Conservation (phyloP, 73 alveolate genomes). For the Paramecium primaurelia region DNA sequence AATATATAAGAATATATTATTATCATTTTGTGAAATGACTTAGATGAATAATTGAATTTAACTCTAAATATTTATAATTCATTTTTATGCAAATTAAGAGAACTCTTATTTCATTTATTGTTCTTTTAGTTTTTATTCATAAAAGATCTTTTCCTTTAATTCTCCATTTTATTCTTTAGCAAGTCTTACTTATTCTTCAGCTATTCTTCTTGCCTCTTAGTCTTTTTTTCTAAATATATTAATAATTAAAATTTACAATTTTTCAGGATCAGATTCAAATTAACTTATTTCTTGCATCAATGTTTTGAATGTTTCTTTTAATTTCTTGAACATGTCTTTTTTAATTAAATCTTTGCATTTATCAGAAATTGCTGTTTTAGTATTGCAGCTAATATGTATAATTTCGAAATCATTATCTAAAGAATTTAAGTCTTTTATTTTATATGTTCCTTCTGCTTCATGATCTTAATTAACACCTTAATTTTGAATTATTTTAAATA, state of each 20-base stretch:
- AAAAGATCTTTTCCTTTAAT: constrained; percentile 25
- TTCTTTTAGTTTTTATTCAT: constrained; percentile 23
- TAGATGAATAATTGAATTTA: not conserved
- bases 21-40: not conserved
- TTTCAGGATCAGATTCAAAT: constrained; percentile 50
- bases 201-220: constrained; percentile 21
- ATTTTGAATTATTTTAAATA: not conserved
- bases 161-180: constrained; percentile 49
- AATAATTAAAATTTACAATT: not conserved
- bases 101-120: constrained; percentile 40
- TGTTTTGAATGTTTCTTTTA: not conserved
- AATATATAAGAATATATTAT: not conserved
- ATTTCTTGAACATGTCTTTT: not conserved
- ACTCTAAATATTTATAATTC: not conserved
- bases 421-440: constrained; percentile 30
- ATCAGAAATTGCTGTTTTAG: constrained; percentile 38
- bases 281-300: constrained; percentile 20
- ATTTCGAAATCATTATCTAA: constrained; percentile 37
- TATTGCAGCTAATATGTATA: not conserved
- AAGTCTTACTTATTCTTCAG: constrained; percentile 10
- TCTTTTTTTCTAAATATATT: not conserved
- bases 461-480: constrained; percentile 6
- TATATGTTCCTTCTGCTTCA: constrained; percentile 47
- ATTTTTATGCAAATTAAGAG: constrained; percentile 42
- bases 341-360: constrained; percentile 22